These are phyloP conservation scores for Colletotrichum echinochloae DNA, from an alignment of 2,329 filamentous ascomycete species.

Conservation along the genomic window DNA sequence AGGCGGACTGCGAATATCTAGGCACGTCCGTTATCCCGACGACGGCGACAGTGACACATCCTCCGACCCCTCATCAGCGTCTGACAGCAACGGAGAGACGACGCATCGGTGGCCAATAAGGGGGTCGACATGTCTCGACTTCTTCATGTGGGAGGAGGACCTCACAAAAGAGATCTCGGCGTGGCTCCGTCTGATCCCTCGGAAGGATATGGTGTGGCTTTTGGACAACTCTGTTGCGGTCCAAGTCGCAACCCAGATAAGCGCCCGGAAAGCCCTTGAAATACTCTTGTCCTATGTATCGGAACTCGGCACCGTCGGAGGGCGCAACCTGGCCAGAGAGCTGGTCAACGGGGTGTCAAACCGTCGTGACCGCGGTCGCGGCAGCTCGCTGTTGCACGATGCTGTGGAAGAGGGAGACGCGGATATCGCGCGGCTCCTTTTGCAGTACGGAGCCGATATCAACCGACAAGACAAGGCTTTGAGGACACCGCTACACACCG, in stretches of 20 bases:
- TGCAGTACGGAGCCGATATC: neutral
- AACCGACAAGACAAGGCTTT: neutral
- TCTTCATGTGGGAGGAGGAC: neutral
- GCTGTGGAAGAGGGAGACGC: neutral
- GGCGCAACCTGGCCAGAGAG: neutral
- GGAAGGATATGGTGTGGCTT: constrained; percentile 14
- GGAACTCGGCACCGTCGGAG: neutral
- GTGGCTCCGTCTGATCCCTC: neutral
- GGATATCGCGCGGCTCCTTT: neutral
- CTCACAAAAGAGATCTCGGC: neutral
- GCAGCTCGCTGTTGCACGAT: neutral
- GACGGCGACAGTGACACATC: neutral
- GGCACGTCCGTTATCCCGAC: neutral
- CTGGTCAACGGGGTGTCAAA: neutral
- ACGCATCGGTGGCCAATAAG: neutral
- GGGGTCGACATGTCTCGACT: constrained; percentile 12
- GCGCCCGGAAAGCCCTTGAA: neutral
- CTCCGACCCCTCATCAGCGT: neutral
- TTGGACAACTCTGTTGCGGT: constrained; percentile 10
- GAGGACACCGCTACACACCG: neutral
- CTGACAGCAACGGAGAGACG: neutral
- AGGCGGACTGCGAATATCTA: neutral
- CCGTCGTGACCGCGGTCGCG: neutral
- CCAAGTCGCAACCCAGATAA: neutral
- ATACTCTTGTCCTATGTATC: neutral